Base-by-base conservation (phyloP, 2,329 filamentous ascomycete genomes). In the Hymenotorrendiella dingleyae region DNA sequence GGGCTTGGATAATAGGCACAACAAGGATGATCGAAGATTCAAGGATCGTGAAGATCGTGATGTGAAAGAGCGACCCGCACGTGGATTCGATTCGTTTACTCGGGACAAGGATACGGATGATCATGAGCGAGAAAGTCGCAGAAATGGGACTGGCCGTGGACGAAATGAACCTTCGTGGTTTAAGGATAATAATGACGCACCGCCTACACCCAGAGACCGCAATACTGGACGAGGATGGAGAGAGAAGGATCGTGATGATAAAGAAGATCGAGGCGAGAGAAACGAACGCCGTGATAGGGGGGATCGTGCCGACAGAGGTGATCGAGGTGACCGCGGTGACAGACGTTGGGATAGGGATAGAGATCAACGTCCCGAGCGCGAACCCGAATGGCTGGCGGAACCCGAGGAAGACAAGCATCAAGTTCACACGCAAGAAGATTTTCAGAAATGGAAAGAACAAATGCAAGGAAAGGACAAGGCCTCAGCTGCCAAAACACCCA, bases 401-500 rank as follows among this genome's bases (percentile, higher is more conserved):
- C 79, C 80, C 12, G 73, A 73, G 17, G 82, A 84, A 45, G 83
- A 86, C 39, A 79, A 83, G 55, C 69, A 76, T 26, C 78, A 84
- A 55, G 76, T 74, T 4, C 85, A 87, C 55, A 95, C 89, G 1
- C 83, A 87, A 57, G 89, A 94, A 59, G 90, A 96, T 53, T 94
- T 96, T 63, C 84, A 94, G 66, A 86, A 86, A 54, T 96, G 91
- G 80, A 95, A 95, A 73, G 87, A 94, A 55, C 76, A 75, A 50
- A 94, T 94, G 88, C 47, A 52, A 46, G 54, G 49, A 32, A 58
- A 57, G 40, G 54, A 59, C 30, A 60, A 54, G 29, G 42, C 51
- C 42, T 40, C 47, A 16, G 36, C 38, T 28, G 41, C 36, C 24
- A 59, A 57, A 38, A 47, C 54, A 10, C 46, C 59, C 26, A 54